Evolutionary conservation across 495 filamentous ascomycete genomes (phyloP), one percentile per base, ranked within the genome.

Genomic region (Podospora pseudocomata): DNA sequence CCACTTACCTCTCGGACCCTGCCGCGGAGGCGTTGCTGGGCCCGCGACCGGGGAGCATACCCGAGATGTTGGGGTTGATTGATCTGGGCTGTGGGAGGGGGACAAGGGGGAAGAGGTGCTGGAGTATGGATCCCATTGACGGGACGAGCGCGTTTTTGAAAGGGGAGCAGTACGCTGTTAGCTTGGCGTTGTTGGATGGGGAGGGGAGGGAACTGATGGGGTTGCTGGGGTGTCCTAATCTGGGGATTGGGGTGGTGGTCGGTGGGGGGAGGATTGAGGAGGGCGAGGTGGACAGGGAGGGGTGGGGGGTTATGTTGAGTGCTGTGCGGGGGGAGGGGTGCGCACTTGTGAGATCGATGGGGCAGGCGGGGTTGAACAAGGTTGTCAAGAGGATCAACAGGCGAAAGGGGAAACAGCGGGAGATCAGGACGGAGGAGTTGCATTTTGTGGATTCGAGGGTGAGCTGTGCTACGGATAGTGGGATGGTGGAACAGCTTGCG

Each of bases 81-180:
- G 87, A 88, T 67, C 74, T 86, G 4, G 87, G 86, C 7, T 84
- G 39, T 49, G 0, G 80, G 81, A 34, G 79, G 77, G 0, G 70
- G 68, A 63, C 5, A 73, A 72, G 1, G 77, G 77, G 1, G 59
- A 9, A 5, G 7, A 76, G 84, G n/a, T 76, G 83, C 20, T 89
- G 87, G 87, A 81, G 84, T 7, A 73, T 89, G 23, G 87, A 89
- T 71, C 87, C 87, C 0, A 83, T 89, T 15, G 87, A 89, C 64
- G 87, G 87, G 34, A 89, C 87, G 3, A 82, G 81, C 2, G 82
- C 83, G 5, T 89, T 85, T 67, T 80, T 89, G 63, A 74, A 75
- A 44, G 81, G 81, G 9, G 81, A 84, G 71, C 87, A 89, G 70
- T 89, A 88, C 65, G 86, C 82, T 2, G 83, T 89, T 84, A 81